These are phyloP conservation scores for Populus deltoides DNA, from an alignment of 345 rosid genomes.

Conservation along the genomic window DNA sequence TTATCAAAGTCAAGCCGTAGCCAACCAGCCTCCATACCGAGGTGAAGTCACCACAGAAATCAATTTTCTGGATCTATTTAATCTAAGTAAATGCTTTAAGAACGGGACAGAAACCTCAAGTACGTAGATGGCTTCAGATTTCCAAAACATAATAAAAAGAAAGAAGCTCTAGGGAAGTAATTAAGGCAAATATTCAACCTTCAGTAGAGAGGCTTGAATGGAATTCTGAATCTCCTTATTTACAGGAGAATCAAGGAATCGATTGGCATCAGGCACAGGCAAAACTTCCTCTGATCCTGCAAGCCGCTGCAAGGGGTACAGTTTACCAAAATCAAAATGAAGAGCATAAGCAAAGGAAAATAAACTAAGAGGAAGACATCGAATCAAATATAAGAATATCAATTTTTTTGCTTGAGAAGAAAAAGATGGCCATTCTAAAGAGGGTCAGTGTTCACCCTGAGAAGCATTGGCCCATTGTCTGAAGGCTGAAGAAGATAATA, in stretches of 20 bases:
- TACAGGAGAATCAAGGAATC: conserved; percentile 39
- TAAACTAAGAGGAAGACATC: conserved; percentile 2
- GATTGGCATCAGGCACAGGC: conserved; percentile 49
- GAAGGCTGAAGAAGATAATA: conserved; percentile 88
- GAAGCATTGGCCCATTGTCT: conserved; percentile 82
- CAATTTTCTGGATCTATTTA: not conserved
- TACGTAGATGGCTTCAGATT: not conserved
- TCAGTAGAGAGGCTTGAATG: conserved; percentile 45
- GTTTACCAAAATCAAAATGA: conserved; percentile 15
- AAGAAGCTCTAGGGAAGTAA: not conserved
- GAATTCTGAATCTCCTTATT: conserved; percentile 57
- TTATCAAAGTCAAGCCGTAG: not conserved
- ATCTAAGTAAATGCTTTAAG: not conserved
- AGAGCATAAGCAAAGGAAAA: conserved; percentile 5
- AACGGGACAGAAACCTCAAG: not conserved
- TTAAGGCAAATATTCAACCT: conserved; percentile 40
- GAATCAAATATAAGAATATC: not conserved
- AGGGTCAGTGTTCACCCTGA: conserved; percentile 54
- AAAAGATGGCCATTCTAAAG: conserved; percentile 6
- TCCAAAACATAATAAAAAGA: not conserved
- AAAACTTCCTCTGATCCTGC: conserved; percentile 75
- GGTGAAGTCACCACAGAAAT: too few species aligned
- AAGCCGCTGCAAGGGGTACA: conserved; percentile 58
- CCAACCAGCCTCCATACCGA: too few species aligned
- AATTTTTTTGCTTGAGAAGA: not conserved